Base-by-base conservation (phyloP, 176 grass and related monocot genomes). In the Oryza glaberrima region DNA sequence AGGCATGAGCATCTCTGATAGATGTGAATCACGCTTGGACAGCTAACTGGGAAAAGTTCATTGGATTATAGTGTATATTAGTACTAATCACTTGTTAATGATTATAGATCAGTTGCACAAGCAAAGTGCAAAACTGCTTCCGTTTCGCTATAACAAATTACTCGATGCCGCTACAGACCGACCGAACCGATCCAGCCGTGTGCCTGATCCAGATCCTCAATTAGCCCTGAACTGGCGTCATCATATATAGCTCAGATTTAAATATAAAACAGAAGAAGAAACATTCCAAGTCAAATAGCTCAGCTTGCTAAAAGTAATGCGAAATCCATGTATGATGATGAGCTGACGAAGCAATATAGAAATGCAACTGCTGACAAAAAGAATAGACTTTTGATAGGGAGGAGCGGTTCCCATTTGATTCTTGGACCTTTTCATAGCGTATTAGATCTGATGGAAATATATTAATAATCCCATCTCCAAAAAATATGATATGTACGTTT, bases 41-140 rank as follows among this genome's bases (percentile, higher is more conserved):
- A 52, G 22, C 16, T 72, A 66, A n/a, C n/a, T 79, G 10, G 12
- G 4, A 15, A 45, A 69, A 4, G 22, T 36, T 56, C 23, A 58
- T 45, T 8, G 45, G 56, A 22, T 61, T 61, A 61, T 61, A 22
- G 2, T 22, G 56, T 61, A 61, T 10, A 61, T 61, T 61, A 61
- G 56, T 22, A 10, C 56, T 61, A 61, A 64, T 35, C 70, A 75
- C 17, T 65, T 65, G 81, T 32, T 65, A 38, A 77, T 70, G 65
- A 40, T 81, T 81, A 70, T 19, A 36, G 35, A 32, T 77, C 45
- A 78, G 52, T 63, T 73, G 47, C 77, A 67, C 4, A 78, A 74
- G 79, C 70, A 60, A 90, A 90, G 68, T 73, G 20, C 74, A 69
- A 82, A 61, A n/a, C 58, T 38, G 68, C 79, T 86, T 90, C 80